Evolutionary conservation across 495 filamentous ascomycete species (phyloP).

Genomic region (Xylaria grammica): DNA sequence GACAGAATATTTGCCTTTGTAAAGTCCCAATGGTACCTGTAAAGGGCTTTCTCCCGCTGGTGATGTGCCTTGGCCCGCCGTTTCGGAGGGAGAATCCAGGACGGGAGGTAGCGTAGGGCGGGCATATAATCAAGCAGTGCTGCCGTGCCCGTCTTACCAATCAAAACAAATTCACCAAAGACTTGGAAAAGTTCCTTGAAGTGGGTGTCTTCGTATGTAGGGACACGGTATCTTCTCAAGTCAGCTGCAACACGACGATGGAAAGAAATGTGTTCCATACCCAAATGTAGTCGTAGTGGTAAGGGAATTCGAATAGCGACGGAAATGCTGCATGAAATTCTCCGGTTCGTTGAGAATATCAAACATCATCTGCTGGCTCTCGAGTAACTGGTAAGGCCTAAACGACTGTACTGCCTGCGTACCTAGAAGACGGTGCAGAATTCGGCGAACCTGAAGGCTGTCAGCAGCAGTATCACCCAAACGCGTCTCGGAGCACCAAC

Average conservation of each 20-base stretch:
- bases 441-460: not conserved
- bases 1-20: slow-evolving; percentile 36
- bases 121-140: slow-evolving; percentile 49
- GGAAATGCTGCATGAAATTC: slow-evolving; percentile 51
- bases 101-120: slow-evolving; percentile 41
- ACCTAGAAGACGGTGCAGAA: slow-evolving; percentile 48
- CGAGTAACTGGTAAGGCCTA: slow-evolving; percentile 55
- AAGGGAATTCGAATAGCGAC: slow-evolving; percentile 56
- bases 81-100: slow-evolving; percentile 39
- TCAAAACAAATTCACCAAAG: not conserved
- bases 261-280: slow-evolving; percentile 39
- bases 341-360: slow-evolving; percentile 45
- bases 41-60: slow-evolving; percentile 36
- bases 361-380: slow-evolving; percentile 53
- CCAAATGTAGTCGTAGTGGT: slow-evolving; percentile 61
- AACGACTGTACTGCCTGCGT: slow-evolving; percentile 35
- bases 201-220: slow-evolving; percentile 52
- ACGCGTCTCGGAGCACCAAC: slow-evolving; percentile 31
- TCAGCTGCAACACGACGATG: not conserved
- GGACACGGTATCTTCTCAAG: slow-evolving; percentile 2
- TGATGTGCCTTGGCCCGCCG: slow-evolving; percentile 30
- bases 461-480: not conserved
- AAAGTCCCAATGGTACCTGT: slow-evolving; percentile 43
- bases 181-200: slow-evolving; percentile 56
- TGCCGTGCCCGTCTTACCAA: slow-evolving; percentile 20